phyloP scores from a whole-genome alignment of 176 grass and related monocot species.

The Oryza brachyantha region DNA sequence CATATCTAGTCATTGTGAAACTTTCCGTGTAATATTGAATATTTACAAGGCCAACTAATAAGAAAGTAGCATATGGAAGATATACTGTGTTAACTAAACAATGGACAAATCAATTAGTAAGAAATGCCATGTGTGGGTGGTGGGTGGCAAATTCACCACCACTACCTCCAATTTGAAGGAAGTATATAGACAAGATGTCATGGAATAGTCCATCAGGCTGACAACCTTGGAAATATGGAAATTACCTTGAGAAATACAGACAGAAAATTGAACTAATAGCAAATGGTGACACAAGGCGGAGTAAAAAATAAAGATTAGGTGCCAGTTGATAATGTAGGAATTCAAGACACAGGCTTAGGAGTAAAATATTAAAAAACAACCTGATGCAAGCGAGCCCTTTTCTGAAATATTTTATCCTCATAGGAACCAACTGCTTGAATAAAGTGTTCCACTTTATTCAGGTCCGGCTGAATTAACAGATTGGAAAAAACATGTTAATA shows the following conservation, averaged over 20 bases:
- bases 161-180: neutral
- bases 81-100: neutral
- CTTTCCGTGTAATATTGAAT: neutral
- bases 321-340: constrained; percentile 15
- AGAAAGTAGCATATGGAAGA: neutral
- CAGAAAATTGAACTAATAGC: no score
- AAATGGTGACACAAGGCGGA: no score
- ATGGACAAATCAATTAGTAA: neutral
- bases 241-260: neutral
- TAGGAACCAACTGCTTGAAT: constrained; percentile 93
- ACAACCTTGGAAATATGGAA: neutral
- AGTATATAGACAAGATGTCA: neutral
- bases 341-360: neutral
- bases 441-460: constrained; percentile 88
- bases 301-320: no score
- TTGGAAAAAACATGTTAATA: constrained; percentile 15
- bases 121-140: neutral
- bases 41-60: neutral
- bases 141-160: neutral
- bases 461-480: constrained; percentile 67
- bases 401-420: constrained; percentile 96
- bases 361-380: constrained; percentile 36
- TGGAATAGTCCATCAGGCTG: neutral
- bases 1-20: neutral
- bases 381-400: constrained; percentile 88